These are phyloP conservation scores for Sugiyamaella xylanicola DNA, from an alignment of 1,139 yeast genomes.

Conservation along the genomic window DNA sequence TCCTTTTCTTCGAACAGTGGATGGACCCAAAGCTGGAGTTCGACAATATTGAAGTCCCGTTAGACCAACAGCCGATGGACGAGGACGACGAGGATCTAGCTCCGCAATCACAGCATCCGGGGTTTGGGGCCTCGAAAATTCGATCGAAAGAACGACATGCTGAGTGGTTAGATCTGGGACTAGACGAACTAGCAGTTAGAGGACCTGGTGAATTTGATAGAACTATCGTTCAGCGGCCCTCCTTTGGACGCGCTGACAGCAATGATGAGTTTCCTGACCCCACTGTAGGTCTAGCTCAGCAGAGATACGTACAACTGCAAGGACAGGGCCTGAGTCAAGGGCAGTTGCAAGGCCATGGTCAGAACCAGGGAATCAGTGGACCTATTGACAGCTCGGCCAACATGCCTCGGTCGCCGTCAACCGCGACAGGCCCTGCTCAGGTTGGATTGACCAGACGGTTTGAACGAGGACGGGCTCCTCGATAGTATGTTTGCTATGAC, in stretches of 20 bases:
- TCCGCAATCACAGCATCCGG: conserved; percentile 37
- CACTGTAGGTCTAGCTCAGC: no score
- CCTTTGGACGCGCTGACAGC: conserved; percentile 2
- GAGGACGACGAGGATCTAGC: conserved; percentile 42
- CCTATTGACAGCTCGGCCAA: background rate
- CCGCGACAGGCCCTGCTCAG: background rate
- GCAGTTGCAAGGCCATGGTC: background rate
- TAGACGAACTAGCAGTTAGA: conserved; percentile 32
- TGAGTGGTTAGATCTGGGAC: conserved; percentile 43
- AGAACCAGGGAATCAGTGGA: background rate
- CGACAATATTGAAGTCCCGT: conserved; percentile 41
- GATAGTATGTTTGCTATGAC: no score
- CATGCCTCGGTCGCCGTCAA: background rate
- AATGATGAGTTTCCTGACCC: background rate
- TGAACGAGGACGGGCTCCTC: conserved; percentile 5
- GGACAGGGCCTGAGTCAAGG: background rate
- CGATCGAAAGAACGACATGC: conserved; percentile 31
- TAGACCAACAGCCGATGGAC: conserved; percentile 39
- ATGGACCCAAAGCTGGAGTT: conserved; percentile 38
- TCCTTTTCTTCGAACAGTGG: conserved; percentile 42
- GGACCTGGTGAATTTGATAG: conserved; percentile 29
- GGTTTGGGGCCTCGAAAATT: conserved; percentile 33
- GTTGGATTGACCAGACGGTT: background rate
- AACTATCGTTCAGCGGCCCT: conserved; percentile 23
- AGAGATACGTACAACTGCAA: no score